Evolutionary conservation across 1,284 basidiomycete genomes (phyloP).

Genomic region (Ceratobasidium sp.): DNA sequence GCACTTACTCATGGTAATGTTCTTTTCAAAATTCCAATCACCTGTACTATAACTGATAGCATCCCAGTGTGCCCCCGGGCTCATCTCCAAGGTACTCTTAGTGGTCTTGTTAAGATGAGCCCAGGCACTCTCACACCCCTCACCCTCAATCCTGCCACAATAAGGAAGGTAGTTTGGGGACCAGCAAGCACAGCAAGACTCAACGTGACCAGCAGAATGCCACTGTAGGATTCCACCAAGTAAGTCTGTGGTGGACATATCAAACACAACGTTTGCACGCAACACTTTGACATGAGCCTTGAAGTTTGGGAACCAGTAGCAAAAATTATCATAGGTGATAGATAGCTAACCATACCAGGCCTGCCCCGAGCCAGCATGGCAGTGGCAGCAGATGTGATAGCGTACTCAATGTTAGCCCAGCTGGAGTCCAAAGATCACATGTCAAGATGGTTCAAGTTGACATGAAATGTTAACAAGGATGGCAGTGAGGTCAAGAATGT

Average conservation of each 20-base stretch:
- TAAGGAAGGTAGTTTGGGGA: background rate
- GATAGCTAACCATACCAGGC: background rate
- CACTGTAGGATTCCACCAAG: background rate
- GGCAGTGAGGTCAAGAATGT: no score
- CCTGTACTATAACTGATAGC: background rate
- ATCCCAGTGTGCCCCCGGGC: conserved; percentile 5
- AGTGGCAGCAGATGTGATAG: background rate
- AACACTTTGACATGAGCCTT: background rate
- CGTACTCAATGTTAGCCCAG: background rate
- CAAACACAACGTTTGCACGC: background rate
- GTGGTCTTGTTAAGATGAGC: conserved; percentile 6
- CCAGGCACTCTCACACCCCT: conserved; percentile 2
- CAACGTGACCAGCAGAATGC: background rate
- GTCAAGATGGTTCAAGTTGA: background rate
- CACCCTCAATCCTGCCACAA: conserved; percentile 1
- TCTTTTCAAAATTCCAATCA: conserved; percentile 24
- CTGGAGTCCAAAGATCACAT: background rate
- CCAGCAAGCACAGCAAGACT: background rate
- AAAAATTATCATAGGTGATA: conserved; percentile 18
- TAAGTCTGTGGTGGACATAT: background rate
- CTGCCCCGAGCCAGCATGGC: background rate
- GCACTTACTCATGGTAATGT: background rate
- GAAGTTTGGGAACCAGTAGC: background rate
- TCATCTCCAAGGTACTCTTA: conserved; percentile 7
- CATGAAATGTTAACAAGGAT: no score